Conservation (phyloP, 2,329 filamentous ascomycete genomes). For the Aureobasidium namibiae region DNA sequence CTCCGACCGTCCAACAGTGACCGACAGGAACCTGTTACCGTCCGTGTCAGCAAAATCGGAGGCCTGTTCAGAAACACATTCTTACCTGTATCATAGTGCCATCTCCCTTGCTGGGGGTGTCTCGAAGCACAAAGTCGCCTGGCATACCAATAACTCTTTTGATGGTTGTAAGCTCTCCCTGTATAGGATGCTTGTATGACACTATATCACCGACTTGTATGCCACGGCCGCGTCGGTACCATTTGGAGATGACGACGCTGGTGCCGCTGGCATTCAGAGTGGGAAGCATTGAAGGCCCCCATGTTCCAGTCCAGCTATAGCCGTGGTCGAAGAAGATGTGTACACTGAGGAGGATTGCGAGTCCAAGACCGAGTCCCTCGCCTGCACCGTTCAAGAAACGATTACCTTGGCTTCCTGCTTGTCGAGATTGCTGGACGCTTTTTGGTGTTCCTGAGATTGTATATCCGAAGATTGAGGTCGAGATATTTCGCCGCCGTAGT, state of each 20-base stretch:
- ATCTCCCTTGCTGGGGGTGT: slow-evolving; percentile 45
- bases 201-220: slow-evolving; percentile 77
- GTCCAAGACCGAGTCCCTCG: background rate
- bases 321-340: slow-evolving; percentile 44
- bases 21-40: slow-evolving; percentile 68
- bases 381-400: background rate
- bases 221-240: slow-evolving; percentile 59
- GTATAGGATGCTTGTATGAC: slow-evolving; percentile 64
- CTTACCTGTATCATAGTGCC: slow-evolving; percentile 57
- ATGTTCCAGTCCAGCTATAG: slow-evolving; percentile 50
- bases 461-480: slow-evolving; percentile 5
- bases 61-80: background rate
- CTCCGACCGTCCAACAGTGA: slow-evolving; percentile 85
- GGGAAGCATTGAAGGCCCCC: slow-evolving; percentile 82
- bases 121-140: slow-evolving; percentile 62
- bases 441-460: background rate
- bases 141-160: slow-evolving; percentile 61
- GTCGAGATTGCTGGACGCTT: background rate
- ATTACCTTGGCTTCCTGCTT: background rate
- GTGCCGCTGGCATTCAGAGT: slow-evolving; percentile 64
- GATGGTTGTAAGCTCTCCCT: slow-evolving; percentile 45
- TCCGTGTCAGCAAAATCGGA: background rate
- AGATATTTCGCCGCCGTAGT: background rate
- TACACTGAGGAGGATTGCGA: slow-evolving; percentile 12
- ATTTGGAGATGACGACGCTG: slow-evolving; percentile 58